Conservation (phyloP, 768 basidiomycete genomes). For the Paxillus involutus region DNA sequence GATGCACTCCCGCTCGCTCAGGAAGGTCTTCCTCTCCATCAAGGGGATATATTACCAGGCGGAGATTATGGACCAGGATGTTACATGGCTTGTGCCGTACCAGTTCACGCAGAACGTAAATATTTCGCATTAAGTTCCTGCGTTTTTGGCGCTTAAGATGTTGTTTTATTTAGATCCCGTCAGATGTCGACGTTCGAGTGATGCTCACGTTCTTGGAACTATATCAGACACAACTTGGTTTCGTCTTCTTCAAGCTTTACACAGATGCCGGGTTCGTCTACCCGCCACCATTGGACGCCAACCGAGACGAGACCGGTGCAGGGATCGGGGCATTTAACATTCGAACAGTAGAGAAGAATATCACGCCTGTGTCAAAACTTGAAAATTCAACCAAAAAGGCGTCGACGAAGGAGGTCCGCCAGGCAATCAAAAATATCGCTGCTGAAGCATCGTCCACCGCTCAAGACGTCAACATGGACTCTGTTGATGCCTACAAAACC, state of each 20-base stretch:
- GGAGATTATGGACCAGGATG: conserved; percentile 86
- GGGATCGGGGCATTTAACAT: conserved; percentile 88
- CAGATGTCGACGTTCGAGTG: conserved; percentile 95
- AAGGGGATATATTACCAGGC: conserved; percentile 99
- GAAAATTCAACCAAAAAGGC: conserved; percentile 34
- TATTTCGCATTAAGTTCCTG: conserved; percentile 7
- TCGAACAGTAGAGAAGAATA: conserved; percentile 43
- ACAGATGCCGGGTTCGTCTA: conserved; percentile 91
- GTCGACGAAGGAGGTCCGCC: conserved; percentile 54
- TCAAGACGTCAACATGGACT: conserved; percentile 41
- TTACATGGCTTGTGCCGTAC: conserved; percentile 97
- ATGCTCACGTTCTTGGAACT: conserved; percentile 98
- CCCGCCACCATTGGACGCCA: conserved; percentile 86
- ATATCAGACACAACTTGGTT: conserved; percentile 94
- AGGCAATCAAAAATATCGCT: conserved; percentile 48
- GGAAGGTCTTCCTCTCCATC: conserved; percentile 93
- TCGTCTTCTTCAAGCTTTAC: conserved; percentile 97
- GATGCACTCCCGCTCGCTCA: conserved; percentile 80
- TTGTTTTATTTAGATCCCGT: conserved; percentile 63
- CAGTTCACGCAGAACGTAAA: conserved; percentile 93
- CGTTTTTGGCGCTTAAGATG: conserved; percentile 6
- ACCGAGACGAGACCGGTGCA: conserved; percentile 81
- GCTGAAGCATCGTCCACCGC: conserved; percentile 17
- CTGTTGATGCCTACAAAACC: conserved; percentile 28
- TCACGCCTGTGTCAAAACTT: conserved; percentile 15